Base-by-base conservation (phyloP, 2,329 filamentous ascomycete species). In the Microdochium nivale region DNA sequence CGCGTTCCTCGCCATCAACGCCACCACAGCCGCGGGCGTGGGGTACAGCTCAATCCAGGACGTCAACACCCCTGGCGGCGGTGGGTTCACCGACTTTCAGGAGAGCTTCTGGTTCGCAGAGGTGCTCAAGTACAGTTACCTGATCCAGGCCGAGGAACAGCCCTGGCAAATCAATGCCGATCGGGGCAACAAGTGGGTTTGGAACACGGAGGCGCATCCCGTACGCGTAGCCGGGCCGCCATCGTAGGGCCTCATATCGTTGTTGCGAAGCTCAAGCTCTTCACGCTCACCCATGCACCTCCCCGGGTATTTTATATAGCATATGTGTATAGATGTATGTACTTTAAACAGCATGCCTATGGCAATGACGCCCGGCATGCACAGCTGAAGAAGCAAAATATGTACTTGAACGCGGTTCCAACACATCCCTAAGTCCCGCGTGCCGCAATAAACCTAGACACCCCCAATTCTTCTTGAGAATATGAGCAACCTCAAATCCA, bases 71-170 rank as follows among this genome's bases (percentile, higher is more conserved):
- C 59, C 62, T 3, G 74, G 73, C 27, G 88, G 87, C 10, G 87
- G 86, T 1, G 67, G 69, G 0, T 81, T 78, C 53, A 67, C 68
- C 43, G 81, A 95, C 65, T 84, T 86, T 65, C 87, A 92, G 75
- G 88, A 95, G 70, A 91, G 86, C 60, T 95, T 94, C 71, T 84
- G 87, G 73, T 90, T 95, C 66, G 89, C 90, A 0, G 90, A 95
- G 72, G 86, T 90, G 55, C 65, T 95, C 66, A 95, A 95, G 75
- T 95, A 95, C 66, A 73, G 79, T 52, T 95, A 88, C 69, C 65
- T 95, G 59, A 87, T 88, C 53, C 81, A 83, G 62, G 76, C 79
- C 0, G 71, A 69, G n/a, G 86, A 88, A 30, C 81, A 75, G 2
- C 63, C 66, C 3, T 76, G 74, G 59, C 77, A 80, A 62, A 66